Base-by-base conservation (phyloP, 805 yeast genomes). In the Zygosaccharomyces siamensis region DNA sequence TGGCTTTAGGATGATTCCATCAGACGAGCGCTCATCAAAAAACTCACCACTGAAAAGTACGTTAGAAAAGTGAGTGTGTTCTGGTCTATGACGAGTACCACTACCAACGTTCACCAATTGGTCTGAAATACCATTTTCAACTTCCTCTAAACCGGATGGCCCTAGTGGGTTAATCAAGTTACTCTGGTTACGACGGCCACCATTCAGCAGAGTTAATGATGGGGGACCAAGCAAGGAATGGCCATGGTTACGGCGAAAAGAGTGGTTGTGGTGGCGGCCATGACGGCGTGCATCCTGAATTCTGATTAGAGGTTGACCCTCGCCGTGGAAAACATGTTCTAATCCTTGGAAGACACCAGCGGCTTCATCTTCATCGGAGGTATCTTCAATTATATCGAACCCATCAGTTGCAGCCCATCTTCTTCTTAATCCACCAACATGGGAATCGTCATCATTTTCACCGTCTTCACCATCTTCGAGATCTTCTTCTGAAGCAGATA, bases 1-100 rank as follows among this genome's bases (percentile, higher is more conserved):
- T 0, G 86, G 76, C 50, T 66, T 61, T 45, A 63, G 37, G 20
- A 63, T 53, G 14, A 65, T 59, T 1, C 70, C 69, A 41, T 61
- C 66, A 14, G 63, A 49, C 12, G 62, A 50, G 21, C 64, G 58
- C 12, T 61, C 70, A 33, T 63, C 71, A 16, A 61, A 60, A 7
- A 60, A 58, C 6, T 59, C 70, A 2, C 66, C 67, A 4, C 64
- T 59, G 28, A 66, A 56, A 11, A 66, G 47, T 2, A 62, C 58
- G 38, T 62, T 66, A 1, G 67, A 58, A 40, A 64, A 62, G 39
- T 58, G 62, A 3, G 59, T 54, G 14, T 61, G 58, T 7, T 56
- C 62, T 10, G 55, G 40, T 47, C 67, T 57, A 4, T 58, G 60
- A 27, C 63, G 62, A 6, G 51, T 39, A 8, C 63, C 62, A 7